These are phyloP conservation scores for Xylaria sp. DNA, from an alignment of 2,329 filamentous ascomycete genomes.

Conservation along the genomic window DNA sequence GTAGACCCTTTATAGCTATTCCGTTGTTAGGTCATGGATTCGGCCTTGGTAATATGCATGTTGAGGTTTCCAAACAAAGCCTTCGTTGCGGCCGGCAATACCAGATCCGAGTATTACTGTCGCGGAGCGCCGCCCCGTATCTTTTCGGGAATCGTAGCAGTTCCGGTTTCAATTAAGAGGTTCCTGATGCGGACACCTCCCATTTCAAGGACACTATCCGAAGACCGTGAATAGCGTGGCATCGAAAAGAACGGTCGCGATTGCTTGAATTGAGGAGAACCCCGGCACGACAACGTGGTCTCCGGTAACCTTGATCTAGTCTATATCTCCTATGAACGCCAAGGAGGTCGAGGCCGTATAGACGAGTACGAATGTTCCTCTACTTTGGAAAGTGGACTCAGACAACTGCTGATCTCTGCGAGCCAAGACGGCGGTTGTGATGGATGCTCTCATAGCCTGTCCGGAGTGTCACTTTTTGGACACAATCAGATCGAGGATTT, in stretches of 20 bases:
- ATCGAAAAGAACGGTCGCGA: not conserved
- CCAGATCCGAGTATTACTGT: slow-evolving; percentile 18
- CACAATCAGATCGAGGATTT: not conserved
- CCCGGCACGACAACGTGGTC: not conserved
- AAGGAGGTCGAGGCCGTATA: slow-evolving; percentile 5
- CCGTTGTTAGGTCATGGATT: not conserved
- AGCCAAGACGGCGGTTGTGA: slow-evolving; percentile 14
- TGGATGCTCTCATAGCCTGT: too few species aligned
- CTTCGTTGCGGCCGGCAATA: slow-evolving; percentile 4
- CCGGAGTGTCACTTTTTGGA: not conserved
- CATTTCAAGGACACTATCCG: not conserved
- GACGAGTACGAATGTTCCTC: not conserved
- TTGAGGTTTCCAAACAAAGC: not conserved
- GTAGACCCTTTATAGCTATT: slow-evolving; percentile 2
- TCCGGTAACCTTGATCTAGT: not conserved
- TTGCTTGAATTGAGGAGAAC: not conserved
- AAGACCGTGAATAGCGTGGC: not conserved
- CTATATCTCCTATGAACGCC: slow-evolving; percentile 2
- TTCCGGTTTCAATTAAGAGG: slow-evolving; percentile 19
- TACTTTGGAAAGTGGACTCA: not conserved
- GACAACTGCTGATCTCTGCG: slow-evolving; percentile 6
- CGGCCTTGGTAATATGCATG: not conserved
- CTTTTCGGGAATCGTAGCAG: slow-evolving; percentile 11
- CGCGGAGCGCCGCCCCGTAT: slow-evolving; percentile 7
- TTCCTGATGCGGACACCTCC: not conserved